Evolutionary conservation across 306 rosid genomes (phyloP), one percentile per base, ranked within the genome.

Genomic region (Vicia sativa): DNA sequence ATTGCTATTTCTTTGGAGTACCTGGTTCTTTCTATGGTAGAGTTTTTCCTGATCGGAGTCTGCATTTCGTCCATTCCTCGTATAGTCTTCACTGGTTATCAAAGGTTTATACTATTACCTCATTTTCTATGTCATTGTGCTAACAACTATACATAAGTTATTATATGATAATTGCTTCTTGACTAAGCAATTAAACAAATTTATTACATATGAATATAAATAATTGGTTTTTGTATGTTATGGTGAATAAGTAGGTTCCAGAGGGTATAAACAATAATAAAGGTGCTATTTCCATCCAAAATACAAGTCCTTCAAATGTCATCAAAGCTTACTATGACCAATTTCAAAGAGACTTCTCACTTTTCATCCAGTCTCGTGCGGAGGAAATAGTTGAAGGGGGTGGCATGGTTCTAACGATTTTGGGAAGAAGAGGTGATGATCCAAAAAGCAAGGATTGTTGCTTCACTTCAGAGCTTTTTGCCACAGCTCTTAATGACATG

Each of bases 1-100:
- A 68, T 0, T 86, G 88, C 55, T 81, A 76, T 64, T 71, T 86
- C 53, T 14, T 11, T 3, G 88, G 91, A 0, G 88, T 77, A 8
- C 85, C 91, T 0, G 88, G 80, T 59, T 83, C 91, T 9, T 86
- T 86, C 58, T 86, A 86, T 25, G 78, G 79, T 41, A 73, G 91
- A 53, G 57, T 83, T 59, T 86, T 81, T 6, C 81, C 83, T 0
- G 11, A 1, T 19, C 56, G 15, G 2, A 76, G 31, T 37, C 13
- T 83, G n/a, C 80, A 86, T 62, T 83, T 86, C 44, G 70, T 78
- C 3, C 76, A 81, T 44, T 72, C 54, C 11, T 46, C 54, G 0
- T 15, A 7, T 1, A 46, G 54, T 16, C 54, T 46, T 46, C 54
- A 46, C 0, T 80, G 86, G 86, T 48, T 86, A 0, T 83, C 87